phyloP scores from a whole-genome alignment of 768 basidiomycete species.

The Lentinus tigrinus region DNA sequence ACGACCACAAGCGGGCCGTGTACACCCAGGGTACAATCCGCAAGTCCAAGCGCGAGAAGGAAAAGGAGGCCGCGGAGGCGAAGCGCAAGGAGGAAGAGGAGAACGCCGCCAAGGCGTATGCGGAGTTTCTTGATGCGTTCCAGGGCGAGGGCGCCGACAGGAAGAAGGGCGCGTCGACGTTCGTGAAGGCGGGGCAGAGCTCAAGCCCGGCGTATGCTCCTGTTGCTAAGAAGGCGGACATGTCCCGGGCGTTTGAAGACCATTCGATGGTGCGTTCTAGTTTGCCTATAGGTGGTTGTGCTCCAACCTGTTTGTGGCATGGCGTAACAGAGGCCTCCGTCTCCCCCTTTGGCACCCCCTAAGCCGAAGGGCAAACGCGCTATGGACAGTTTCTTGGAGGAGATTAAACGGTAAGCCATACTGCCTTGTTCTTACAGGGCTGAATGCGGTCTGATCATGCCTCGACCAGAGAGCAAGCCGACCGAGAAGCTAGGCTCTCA shows the following conservation, averaged over 20 bases:
- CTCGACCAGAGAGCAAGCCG: constrained; percentile 77
- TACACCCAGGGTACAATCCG: constrained; percentile 83
- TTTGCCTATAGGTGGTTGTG: background rate
- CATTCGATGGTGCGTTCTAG: constrained; percentile 31
- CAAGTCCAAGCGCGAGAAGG: constrained; percentile 90
- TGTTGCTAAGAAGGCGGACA: constrained; percentile 26
- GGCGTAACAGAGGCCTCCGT: constrained; percentile 44
- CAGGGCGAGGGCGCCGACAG: constrained; percentile 63
- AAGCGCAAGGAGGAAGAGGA: constrained; percentile 85
- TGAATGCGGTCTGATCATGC: too few relatives aligned
- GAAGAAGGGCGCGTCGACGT: constrained; percentile 52
- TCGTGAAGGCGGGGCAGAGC: constrained; percentile 56
- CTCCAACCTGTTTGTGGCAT: background rate
- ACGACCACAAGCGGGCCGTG: constrained; percentile 81
- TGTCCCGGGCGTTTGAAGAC: constrained; percentile 32
- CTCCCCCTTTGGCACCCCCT: constrained; percentile 51
- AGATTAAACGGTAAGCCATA: constrained; percentile 83
- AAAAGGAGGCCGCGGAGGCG: constrained; percentile 88
- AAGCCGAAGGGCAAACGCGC: constrained; percentile 93
- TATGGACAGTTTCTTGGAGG: constrained; percentile 95
- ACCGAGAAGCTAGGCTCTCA: constrained; percentile 82
- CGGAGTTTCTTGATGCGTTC: constrained; percentile 83
- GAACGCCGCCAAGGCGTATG: constrained; percentile 73
- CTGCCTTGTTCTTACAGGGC: too few relatives aligned
- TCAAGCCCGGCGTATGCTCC: constrained; percentile 48